These are phyloP conservation scores for Moricandia moricandioides DNA, from an alignment of 345 rosid species.

Conservation along the genomic window DNA sequence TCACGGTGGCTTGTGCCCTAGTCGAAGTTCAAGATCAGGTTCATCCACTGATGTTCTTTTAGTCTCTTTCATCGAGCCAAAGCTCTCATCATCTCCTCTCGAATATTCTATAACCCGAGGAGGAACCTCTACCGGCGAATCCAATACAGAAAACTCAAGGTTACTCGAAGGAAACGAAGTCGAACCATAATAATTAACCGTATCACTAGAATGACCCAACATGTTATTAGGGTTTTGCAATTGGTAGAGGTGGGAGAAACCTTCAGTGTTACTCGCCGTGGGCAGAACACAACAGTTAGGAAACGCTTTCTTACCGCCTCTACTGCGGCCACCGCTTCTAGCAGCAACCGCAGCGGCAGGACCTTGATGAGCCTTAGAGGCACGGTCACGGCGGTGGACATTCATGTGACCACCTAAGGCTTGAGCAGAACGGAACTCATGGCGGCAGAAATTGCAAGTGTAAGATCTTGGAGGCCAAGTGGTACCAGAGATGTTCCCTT, in stretches of 20 bases:
- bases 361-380: conserved; percentile 65
- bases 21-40: conserved; percentile 87
- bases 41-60: conserved; percentile 51
- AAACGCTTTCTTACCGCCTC: conserved; percentile 18
- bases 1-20: conserved; percentile 53
- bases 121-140: conserved; percentile 32
- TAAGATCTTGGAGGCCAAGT: conserved; percentile 99
- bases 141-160: conserved; percentile 32
- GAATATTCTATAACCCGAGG: conserved; percentile 19
- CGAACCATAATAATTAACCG: conserved; percentile 24
- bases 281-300: conserved; percentile 41
- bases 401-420: conserved; percentile 99
- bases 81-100: conserved; percentile 28
- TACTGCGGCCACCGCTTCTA: neutral
- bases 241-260: conserved; percentile 68
- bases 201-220: conserved; percentile 36
- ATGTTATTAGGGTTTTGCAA: conserved; percentile 52
- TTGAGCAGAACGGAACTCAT: conserved; percentile 95
- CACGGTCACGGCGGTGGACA: conserved; percentile 91
- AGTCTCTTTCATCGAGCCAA: conserved; percentile 26
- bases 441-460: conserved; percentile 85
- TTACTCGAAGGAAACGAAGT: conserved; percentile 48
- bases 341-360: conserved; percentile 17
- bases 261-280: conserved; percentile 34
- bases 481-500: conserved; percentile 60